Conservation (phyloP, 139 green algal genomes). For the Ettlia oleoabundans region DNA sequence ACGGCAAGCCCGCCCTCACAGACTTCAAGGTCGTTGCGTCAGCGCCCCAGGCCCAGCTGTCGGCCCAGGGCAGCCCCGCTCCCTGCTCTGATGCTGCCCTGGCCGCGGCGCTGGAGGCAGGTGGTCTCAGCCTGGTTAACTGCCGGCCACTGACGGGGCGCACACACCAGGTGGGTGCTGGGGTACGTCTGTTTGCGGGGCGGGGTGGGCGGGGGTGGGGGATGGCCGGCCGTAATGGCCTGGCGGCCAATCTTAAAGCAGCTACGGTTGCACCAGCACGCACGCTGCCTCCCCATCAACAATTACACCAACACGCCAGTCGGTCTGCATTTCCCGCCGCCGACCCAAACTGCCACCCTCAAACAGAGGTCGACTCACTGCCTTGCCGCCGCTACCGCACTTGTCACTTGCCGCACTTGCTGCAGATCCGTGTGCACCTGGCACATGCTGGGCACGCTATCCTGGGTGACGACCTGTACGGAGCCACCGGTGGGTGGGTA, state of each 20-base stretch:
- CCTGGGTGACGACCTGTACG: constrained; percentile 69
- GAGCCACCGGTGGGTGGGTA: constrained; percentile 25
- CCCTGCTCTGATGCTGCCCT: neutral
- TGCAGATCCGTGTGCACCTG: constrained; percentile 68
- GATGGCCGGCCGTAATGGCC: neutral
- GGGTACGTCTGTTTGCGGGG: neutral
- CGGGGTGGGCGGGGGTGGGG: neutral
- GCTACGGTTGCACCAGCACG: too few species aligned
- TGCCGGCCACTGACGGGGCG: constrained; percentile 56
- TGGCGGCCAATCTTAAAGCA: neutral
- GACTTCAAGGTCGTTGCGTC: constrained; percentile 59
- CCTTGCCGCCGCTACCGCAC: neutral
- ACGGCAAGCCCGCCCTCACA: constrained; percentile 66
- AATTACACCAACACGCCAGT: too few species aligned
- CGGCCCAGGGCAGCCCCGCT: neutral
- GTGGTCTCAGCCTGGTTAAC: constrained; percentile 26
- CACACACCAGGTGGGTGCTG: constrained; percentile 60
- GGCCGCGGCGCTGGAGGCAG: neutral
- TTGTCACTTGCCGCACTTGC: neutral
- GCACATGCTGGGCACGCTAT: constrained; percentile 66
- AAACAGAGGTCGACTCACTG: neutral
- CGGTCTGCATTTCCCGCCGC: too few species aligned
- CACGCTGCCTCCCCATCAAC: too few species aligned
- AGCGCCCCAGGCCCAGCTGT: constrained; percentile 40
- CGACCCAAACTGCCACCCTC: too few species aligned